Conservation (phyloP, 805 yeast species). For the Kuraishia ogatae region DNA sequence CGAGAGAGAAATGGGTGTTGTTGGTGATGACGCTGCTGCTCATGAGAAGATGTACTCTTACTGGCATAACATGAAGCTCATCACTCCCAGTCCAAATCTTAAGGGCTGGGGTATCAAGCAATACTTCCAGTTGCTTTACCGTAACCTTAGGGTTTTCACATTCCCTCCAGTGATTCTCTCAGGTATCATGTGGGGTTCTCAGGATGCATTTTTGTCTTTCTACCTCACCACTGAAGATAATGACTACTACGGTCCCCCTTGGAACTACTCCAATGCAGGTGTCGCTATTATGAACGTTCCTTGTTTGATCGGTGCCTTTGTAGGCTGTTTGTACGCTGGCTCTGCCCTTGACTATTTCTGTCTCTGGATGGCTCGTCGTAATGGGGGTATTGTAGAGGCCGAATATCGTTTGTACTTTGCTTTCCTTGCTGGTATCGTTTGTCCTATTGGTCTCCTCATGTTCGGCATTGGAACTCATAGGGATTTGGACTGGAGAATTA, state of each 20-base stretch:
- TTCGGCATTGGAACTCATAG: constrained; percentile 59
- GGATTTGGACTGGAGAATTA: constrained; percentile 39
- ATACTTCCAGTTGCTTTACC: constrained; percentile 26
- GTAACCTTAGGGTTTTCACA: constrained; percentile 17
- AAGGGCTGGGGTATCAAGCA: constrained; percentile 49
- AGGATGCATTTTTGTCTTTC: constrained; percentile 65
- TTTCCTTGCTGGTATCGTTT: constrained; percentile 45
- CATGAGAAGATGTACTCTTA: constrained; percentile 18
- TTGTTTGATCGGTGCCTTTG: constrained; percentile 50
- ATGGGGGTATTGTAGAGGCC: constrained; percentile 53
- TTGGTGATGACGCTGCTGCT: background rate
- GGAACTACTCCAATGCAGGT: constrained; percentile 49
- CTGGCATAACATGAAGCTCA: constrained; percentile 23
- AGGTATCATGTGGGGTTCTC: constrained; percentile 72
- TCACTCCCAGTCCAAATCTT: constrained; percentile 50
- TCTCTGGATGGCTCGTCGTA: constrained; percentile 53
- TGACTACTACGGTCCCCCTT: constrained; percentile 52
- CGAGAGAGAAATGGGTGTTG: background rate
- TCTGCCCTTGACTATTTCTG: constrained; percentile 54
- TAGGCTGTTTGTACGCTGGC: constrained; percentile 63
- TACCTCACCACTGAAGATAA: constrained; percentile 69
- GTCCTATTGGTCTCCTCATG: constrained; percentile 54
- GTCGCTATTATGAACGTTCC: constrained; percentile 81
- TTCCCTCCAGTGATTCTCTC: constrained; percentile 57
- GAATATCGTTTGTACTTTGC: constrained; percentile 55